Conservation (phyloP, 805 yeast species). For the Saturnispora saitoi region DNA sequence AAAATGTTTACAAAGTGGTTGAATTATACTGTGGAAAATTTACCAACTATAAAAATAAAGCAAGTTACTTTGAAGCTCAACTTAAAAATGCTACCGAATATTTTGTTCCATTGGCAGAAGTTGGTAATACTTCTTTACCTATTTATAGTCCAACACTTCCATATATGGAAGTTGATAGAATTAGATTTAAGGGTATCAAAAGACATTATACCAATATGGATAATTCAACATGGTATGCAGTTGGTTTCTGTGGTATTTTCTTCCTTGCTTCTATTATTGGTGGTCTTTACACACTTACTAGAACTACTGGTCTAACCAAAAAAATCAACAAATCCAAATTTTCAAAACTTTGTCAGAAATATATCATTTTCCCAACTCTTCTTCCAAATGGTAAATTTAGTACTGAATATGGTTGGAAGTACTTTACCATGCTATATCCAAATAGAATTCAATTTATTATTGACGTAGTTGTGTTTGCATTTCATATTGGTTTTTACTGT, state of each 20-base stretch:
- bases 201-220: background rate
- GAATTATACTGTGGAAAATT: background rate
- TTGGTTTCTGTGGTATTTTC: conserved; percentile 33
- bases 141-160: background rate
- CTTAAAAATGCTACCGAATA: conserved; percentile 26
- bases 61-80: conserved; percentile 10
- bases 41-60: background rate
- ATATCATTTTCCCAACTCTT: conserved; percentile 34
- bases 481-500: conserved; percentile 20
- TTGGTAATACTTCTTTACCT: background rate
- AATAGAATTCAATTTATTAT: conserved; percentile 28
- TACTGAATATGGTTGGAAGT: conserved; percentile 13
- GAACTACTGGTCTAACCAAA: conserved; percentile 23
- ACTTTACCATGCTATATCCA: conserved; percentile 22
- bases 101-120: background rate
- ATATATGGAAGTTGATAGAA: background rate
- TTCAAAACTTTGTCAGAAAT: conserved; percentile 28
- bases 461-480: conserved; percentile 20
- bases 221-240: conserved; percentile 25
- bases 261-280: conserved; percentile 31
- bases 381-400: conserved; percentile 18
- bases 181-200: background rate
- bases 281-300: conserved; percentile 28
- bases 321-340: conserved; percentile 14
- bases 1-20: background rate